Percentiles rank a stretch among this genome's conserved stretches.
Conservation (phyloP, 805 yeast species). For the Candida hispaniensis region DNA sequence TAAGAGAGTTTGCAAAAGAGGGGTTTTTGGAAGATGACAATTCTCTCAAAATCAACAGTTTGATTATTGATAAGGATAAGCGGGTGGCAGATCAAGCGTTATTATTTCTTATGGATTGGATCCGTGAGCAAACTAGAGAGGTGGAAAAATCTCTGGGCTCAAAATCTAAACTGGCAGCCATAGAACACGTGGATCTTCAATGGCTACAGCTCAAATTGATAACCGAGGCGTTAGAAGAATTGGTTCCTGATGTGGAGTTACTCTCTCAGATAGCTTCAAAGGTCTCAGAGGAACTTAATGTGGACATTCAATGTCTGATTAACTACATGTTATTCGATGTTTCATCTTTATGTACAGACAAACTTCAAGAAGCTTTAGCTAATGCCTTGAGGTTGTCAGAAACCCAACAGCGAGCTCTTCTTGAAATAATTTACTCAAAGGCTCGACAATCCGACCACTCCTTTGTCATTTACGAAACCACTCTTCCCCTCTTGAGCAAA, state of each 20-base stretch:
- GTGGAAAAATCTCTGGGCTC: conserved; percentile 14
- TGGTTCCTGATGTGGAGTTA: background rate
- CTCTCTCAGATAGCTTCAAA: conserved; percentile 1
- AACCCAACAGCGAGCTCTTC: conserved; percentile 1
- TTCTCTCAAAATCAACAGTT: conserved; percentile 34
- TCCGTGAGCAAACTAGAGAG: conserved; percentile 28
- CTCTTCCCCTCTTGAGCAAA: conserved; percentile 5
- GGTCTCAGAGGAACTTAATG: conserved; percentile 1
- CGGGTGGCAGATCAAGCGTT: conserved; percentile 39
- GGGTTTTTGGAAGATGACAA: conserved; percentile 60
- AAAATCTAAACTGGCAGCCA: conserved; percentile 2
- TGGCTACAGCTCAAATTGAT: conserved; percentile 8
- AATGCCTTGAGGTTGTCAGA: background rate
- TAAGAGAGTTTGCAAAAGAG: conserved; percentile 44
- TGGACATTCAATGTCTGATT: conserved; percentile 1
- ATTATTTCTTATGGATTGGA: conserved; percentile 35
- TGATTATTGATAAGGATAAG: conserved; percentile 31
- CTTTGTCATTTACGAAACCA: conserved; percentile 4
- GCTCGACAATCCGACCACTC: background rate
- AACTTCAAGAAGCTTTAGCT: conserved; percentile 1
- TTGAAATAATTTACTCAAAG: conserved; percentile 5
- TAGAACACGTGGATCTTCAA: conserved; percentile 1
- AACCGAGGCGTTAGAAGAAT: conserved; percentile 1
- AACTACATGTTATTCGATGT: conserved; percentile 5
- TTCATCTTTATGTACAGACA: conserved; percentile 8